Conservation (phyloP, 768 basidiomycete species). For the Neoboletus subvelutipes region DNA sequence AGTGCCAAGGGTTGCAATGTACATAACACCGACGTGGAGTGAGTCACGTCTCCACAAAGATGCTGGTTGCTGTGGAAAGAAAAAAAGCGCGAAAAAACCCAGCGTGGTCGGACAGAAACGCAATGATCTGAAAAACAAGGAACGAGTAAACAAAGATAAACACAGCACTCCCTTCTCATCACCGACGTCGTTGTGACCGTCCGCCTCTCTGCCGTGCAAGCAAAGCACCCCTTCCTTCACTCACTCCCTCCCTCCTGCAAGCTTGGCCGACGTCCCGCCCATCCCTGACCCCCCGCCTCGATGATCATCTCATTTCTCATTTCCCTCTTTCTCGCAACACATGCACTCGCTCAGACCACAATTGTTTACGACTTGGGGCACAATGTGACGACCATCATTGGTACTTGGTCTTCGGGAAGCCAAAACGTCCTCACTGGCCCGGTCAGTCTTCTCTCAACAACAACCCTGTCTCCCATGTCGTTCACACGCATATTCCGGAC, state of each 20-base stretch:
- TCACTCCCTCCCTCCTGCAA: background rate
- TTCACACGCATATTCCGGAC: background rate
- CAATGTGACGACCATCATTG: conserved; percentile 69
- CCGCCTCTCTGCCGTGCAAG: conserved; percentile 11
- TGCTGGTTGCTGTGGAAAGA: background rate
- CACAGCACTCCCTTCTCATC: conserved; percentile 18
- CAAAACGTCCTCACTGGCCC: conserved; percentile 75
- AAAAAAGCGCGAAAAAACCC: background rate
- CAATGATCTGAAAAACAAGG: conserved; percentile 11
- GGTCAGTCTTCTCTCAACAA: conserved; percentile 49
- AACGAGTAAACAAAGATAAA: conserved; percentile 26
- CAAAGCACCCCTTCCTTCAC: conserved; percentile 2
- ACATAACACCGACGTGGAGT: background rate
- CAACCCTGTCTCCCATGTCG: background rate
- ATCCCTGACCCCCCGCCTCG: background rate
- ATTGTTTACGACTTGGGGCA: conserved; percentile 46
- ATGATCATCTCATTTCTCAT: conserved; percentile 27
- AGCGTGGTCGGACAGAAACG: conserved; percentile 3
- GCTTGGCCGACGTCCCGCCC: background rate
- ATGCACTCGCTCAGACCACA: conserved; percentile 33
- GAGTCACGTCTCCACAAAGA: background rate
- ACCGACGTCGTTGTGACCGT: conserved; percentile 35
- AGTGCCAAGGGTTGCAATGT: background rate
- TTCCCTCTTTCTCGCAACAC: conserved; percentile 24
- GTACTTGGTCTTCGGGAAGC: conserved; percentile 87